phyloP scores from a whole-genome alignment of 148 eudicot species.

The Rhododendron williamsianum region DNA sequence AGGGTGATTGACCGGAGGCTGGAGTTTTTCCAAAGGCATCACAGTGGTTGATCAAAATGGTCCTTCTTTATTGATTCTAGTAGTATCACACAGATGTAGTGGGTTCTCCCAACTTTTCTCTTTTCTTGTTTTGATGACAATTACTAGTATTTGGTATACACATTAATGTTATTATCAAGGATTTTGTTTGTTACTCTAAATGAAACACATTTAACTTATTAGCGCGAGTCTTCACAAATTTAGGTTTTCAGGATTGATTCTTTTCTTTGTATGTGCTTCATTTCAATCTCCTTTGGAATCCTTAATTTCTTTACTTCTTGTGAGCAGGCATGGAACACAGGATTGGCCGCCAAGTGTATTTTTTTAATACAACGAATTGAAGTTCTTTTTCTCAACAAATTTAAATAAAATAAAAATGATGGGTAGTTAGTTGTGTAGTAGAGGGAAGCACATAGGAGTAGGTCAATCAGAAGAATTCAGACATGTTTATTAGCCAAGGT shows the following conservation, averaged over 20 bases:
- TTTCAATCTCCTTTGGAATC: neutral
- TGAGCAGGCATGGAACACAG: no score
- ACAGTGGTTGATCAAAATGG: neutral
- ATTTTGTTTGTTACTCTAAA: no score
- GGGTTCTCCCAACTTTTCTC: neutral
- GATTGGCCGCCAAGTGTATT: no score
- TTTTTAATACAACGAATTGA: neutral
- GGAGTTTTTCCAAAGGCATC: neutral
- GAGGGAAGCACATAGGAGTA: no score
- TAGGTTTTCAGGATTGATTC: neutral
- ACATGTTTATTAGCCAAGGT: no score
- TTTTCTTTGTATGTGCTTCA: neutral
- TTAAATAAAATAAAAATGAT: no score
- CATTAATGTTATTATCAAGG: neutral
- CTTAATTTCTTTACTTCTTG: no score
- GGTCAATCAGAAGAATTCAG: no score
- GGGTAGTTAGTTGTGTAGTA: no score
- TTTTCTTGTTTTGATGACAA: constrained; percentile 11
- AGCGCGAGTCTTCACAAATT: neutral
- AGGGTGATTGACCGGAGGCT: neutral
- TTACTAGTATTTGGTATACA: neutral
- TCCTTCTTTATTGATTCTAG: neutral
- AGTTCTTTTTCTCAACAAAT: neutral
- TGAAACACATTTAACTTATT: no score
- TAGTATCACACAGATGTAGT: neutral